Evolutionary conservation across 2,329 filamentous ascomycete species (phyloP).

Genomic region (Seiridium unicorne): DNA sequence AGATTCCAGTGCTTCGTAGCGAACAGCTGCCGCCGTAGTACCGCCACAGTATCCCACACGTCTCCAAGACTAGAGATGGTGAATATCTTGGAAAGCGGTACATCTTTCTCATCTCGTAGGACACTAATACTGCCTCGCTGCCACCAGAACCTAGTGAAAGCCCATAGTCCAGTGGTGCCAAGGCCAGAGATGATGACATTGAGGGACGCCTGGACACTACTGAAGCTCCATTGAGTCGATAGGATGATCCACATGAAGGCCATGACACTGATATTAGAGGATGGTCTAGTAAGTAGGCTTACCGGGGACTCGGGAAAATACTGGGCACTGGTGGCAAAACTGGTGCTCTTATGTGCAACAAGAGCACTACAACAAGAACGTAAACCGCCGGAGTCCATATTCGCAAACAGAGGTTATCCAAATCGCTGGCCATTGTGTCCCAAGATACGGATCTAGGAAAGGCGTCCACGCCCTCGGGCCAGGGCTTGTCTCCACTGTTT

Average conservation of each 20-base stretch:
- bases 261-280: no score
- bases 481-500: no score
- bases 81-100: background rate
- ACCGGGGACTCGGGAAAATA: no score
- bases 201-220: background rate
- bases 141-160: background rate
- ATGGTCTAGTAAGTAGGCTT: no score
- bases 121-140: background rate
- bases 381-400: no score
- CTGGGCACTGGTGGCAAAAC: no score
- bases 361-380: no score
- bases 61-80: background rate
- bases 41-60: background rate
- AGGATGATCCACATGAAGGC: background rate
- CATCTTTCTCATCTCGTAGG: background rate
- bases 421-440: no score
- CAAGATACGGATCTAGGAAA: no score
- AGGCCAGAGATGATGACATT: background rate
- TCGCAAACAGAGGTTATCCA: no score
- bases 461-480: no score
- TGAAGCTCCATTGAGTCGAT: background rate
- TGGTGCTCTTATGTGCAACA: no score
- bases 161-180: background rate
- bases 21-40: background rate
- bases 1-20: background rate